These are phyloP conservation scores for Magnusiomyces magnusii DNA, from an alignment of 1,139 yeast genomes.

Conservation along the genomic window DNA sequence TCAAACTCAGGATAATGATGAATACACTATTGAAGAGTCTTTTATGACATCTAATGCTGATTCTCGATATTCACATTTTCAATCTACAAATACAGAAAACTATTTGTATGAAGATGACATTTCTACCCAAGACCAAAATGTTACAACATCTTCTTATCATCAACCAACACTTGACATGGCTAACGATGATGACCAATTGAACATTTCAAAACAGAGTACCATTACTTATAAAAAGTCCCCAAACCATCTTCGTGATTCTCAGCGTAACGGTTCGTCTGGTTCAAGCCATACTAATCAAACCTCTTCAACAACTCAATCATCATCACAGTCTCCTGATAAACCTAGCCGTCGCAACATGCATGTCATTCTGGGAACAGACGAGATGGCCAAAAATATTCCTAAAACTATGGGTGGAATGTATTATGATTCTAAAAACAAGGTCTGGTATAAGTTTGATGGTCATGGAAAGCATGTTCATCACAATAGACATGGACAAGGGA, in stretches of 20 bases:
- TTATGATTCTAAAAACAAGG: constrained; percentile 9
- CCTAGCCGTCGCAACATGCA: constrained; percentile 4
- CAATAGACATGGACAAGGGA: not conserved
- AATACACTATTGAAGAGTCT: not conserved
- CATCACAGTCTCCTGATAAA: constrained; percentile 1
- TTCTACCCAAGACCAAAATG: not conserved
- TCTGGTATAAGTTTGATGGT: constrained; percentile 8
- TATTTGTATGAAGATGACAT: not conserved
- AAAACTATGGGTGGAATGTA: constrained; percentile 12
- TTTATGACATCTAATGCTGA: not conserved
- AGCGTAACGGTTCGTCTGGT: not conserved
- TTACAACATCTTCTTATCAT: not conserved
- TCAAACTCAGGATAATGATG: not conserved
- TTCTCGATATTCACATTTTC: not conserved
- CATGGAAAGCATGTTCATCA: not conserved
- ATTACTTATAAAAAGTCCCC: not conserved
- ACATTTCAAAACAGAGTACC: not conserved
- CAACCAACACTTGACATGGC: not conserved
- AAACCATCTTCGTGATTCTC: not conserved
- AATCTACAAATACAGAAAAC: not conserved
- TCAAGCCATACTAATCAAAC: not conserved
- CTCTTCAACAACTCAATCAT: not conserved
- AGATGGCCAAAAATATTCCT: constrained; percentile 8
- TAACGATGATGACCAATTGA: not conserved
- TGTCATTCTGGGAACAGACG: constrained; percentile 3